Evolutionary conservation across 352 stramenopile species (phyloP), one percentile per base, ranked within the genome.

Genomic region (Blastocystis sp.): DNA sequence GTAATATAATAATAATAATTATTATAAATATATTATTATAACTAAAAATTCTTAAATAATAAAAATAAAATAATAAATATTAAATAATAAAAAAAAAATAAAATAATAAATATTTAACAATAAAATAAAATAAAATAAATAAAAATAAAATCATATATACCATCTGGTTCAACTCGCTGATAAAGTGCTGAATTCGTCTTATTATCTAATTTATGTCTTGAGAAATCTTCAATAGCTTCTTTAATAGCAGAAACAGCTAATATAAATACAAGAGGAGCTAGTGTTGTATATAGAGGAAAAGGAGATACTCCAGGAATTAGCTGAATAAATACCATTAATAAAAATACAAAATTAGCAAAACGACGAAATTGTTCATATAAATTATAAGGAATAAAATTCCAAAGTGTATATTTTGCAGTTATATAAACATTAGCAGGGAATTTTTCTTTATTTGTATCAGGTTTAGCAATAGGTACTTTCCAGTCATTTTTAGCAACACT

Each of bases 291-390:
- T 54, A 82, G 74, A 55, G 83, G 84, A 25, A 79, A 84, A 3
- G 79, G 79, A 16, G 78, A 84, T 36, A 85, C 56, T 7, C 44
- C 44, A 11, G 45, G 45, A 41, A 69, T 79, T 6, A 87, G 57
- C 52, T 85, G 78, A 19, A 87, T 68, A 3, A 84, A 57, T 11
- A 79, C 84, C 41, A 87, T 84, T 58, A 87, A 70, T 30, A 87
- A 72, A 30, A 87, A 87, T 66, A 84, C 84, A 41, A 84, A 83
- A 56, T 87, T 87, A 11, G 79, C 78, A 30, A 87, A 69, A 13
- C 79, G 77, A 23, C 78, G 76, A 64, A 87, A 87, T 65, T 87
- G 79, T 58, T 87, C 79, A 25, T 84, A 84, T 18, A 87, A 73
- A 47, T 80, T 84, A 68, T 84, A 83, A 43, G 79, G 77, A 19